Evolutionary conservation across 2,329 filamentous ascomycete genomes (phyloP).

Genomic region (Colletotrichum lindemuthianum): DNA sequence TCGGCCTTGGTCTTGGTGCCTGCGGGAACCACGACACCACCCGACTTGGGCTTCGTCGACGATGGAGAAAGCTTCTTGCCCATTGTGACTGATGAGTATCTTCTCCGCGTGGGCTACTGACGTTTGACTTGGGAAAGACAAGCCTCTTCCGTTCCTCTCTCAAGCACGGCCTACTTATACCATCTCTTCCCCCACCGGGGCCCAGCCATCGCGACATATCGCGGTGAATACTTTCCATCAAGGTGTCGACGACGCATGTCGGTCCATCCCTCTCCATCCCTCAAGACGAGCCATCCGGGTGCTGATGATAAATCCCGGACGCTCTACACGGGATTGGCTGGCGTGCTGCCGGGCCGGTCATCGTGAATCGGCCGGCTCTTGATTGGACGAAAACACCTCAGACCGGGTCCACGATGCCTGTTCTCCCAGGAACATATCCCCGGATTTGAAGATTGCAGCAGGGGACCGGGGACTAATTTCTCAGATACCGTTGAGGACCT

Average conservation of each 20-base stretch:
- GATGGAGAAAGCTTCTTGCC: conserved; percentile 25
- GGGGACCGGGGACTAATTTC: conserved; percentile 3
- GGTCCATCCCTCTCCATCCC: conserved; percentile 7
- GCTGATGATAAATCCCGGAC: conserved; percentile 11
- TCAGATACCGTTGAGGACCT: conserved; percentile 17
- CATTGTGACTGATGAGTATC: neutral
- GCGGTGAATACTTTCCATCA: conserved; percentile 16
- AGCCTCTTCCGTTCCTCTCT: neutral
- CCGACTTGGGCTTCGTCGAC: conserved; percentile 16
- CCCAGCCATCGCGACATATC: neutral
- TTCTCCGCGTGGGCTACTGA: too few relatives aligned
- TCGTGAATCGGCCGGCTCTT: conserved; percentile 23
- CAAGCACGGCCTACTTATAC: conserved; percentile 2
- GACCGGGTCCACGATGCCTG: neutral
- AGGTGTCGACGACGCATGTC: conserved; percentile 9
- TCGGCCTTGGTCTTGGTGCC: neutral
- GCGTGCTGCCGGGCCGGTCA: conserved; percentile 20
- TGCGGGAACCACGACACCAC: neutral
- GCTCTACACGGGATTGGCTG: conserved; percentile 30
- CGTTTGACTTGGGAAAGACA: neutral
- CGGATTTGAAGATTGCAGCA: conserved; percentile 4
- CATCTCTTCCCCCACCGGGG: neutral
- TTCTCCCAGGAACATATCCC: conserved; percentile 4
- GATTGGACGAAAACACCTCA: conserved; percentile 16
- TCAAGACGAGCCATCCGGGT: conserved; percentile 29